phyloP scores from a whole-genome alignment of 345 rosid genomes.

The Sonneratia alba region DNA sequence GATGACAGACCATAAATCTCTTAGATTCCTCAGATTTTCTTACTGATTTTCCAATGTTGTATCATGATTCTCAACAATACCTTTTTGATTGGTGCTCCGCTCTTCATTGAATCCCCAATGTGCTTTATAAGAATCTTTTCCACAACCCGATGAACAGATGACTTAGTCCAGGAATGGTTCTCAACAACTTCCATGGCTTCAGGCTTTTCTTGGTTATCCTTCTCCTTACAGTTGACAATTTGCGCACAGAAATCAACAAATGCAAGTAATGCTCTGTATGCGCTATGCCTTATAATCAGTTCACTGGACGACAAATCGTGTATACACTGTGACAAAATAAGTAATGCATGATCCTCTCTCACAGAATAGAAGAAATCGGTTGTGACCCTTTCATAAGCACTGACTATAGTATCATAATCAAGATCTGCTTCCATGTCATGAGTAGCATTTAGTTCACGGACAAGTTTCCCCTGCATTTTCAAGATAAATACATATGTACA shows the following conservation, averaged over 20 bases:
- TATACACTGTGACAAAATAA: conserved; percentile 69
- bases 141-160: conserved; percentile 31
- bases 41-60: neutral
- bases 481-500: conserved; percentile 5
- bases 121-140: conserved; percentile 62
- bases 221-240: conserved; percentile 30
- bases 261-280: conserved; percentile 53
- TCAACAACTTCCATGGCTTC: conserved; percentile 24
- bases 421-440: conserved; percentile 69
- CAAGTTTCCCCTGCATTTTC: conserved; percentile 53
- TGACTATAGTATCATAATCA: conserved; percentile 61
- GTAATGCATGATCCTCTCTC: conserved; percentile 44
- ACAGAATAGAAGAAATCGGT: conserved; percentile 36
- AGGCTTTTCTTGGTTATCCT: conserved; percentile 15
- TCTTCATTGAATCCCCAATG: conserved; percentile 53
- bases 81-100: conserved; percentile 51
- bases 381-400: conserved; percentile 58
- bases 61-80: conserved; percentile 24
- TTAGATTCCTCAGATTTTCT: neutral
- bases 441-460: conserved; percentile 57
- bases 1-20: neutral
- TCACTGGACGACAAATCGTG: conserved; percentile 70
- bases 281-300: conserved; percentile 61
- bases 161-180: conserved; percentile 46
- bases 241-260: conserved; percentile 63